Percentiles rank a stretch among this genome's conserved stretches.
Conservation (phyloP, 345 rosid genomes). For the Mangifera indica region DNA sequence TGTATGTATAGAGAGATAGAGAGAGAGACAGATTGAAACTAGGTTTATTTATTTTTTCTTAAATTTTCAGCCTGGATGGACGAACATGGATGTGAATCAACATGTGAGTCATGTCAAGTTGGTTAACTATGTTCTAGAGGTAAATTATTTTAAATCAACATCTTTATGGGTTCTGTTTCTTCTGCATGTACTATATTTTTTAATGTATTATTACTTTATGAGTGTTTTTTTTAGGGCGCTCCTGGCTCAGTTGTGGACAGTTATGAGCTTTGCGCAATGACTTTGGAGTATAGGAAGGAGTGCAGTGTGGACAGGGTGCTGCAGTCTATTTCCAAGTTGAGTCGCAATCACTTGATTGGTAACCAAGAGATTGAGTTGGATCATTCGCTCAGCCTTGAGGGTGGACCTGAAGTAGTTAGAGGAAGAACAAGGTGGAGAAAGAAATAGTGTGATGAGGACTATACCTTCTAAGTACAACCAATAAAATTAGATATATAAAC, state of each 20-base stretch:
- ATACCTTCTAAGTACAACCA: no score
- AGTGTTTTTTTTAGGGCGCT: background rate
- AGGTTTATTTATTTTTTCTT: no score
- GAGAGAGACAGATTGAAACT: no score
- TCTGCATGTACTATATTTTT: background rate
- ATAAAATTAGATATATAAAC: no score
- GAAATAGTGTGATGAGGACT: no score
- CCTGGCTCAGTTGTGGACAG: constrained; percentile 20
- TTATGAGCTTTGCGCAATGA: constrained; percentile 22
- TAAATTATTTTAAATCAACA: background rate
- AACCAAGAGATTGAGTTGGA: constrained; percentile 21
- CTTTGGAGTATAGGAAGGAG: constrained; percentile 27
- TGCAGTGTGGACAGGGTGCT: constrained; percentile 18
- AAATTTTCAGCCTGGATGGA: constrained; percentile 23
- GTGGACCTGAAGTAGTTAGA: constrained; percentile 19
- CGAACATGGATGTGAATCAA: constrained; percentile 21
- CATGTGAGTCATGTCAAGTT: constrained; percentile 20
- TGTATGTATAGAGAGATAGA: no score
- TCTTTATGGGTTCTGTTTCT: background rate
- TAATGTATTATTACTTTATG: no score
- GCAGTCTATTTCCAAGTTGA: constrained; percentile 23
- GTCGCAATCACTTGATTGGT: background rate
- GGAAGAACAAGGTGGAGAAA: constrained; percentile 28
- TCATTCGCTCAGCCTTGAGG: constrained; percentile 24
- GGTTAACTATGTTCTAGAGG: constrained; percentile 14